Percentiles rank a stretch among this genome's conserved stretches.
phyloP scores from a whole-genome alignment of 2,329 filamentous ascomycete genomes.

The Didymella lethalis region DNA sequence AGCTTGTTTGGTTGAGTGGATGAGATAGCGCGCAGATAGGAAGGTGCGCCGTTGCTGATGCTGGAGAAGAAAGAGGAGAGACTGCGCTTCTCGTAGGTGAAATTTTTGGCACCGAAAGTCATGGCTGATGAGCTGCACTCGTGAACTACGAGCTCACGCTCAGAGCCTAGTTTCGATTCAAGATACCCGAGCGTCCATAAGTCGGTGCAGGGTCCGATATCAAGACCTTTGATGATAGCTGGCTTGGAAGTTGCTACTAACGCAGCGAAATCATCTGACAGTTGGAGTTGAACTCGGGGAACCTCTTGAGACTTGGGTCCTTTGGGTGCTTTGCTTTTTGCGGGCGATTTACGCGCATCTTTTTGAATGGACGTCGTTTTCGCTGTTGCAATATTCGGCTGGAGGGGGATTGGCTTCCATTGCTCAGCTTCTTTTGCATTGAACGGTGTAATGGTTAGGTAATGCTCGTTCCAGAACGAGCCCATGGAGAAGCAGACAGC shows the following conservation, averaged over 20 bases:
- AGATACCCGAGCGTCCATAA: conserved; percentile 76
- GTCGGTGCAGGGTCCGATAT: conserved; percentile 72
- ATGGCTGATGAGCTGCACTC: conserved; percentile 71
- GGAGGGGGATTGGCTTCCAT: conserved; percentile 29
- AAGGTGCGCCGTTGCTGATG: conserved; percentile 63
- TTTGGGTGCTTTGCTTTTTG: conserved; percentile 23
- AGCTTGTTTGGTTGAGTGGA: conserved; percentile 70
- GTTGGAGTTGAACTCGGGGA: conserved; percentile 61
- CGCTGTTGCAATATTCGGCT: conserved; percentile 24
- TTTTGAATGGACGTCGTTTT: conserved; percentile 7
- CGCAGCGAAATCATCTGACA: conserved; percentile 65
- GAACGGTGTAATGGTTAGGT: conserved; percentile 31
- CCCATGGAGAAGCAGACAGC: conserved; percentile 93
- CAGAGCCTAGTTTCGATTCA: conserved; percentile 54
- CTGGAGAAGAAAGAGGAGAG: conserved; percentile 73
- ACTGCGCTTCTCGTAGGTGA: conserved; percentile 72
- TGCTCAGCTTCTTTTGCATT: conserved; percentile 24
- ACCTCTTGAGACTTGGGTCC: conserved; percentile 49
- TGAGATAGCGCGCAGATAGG: conserved; percentile 84
- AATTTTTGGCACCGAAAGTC: conserved; percentile 86
- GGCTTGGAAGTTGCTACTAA: conserved; percentile 68
- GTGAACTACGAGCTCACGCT: conserved; percentile 73
- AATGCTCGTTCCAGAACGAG: conserved; percentile 73
- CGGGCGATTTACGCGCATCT: conserved; percentile 22
- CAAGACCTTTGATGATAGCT: conserved; percentile 68